Evolutionary conservation across 352 stramenopile species (phyloP).

Genomic region (Phytopythium ostracodes): DNA sequence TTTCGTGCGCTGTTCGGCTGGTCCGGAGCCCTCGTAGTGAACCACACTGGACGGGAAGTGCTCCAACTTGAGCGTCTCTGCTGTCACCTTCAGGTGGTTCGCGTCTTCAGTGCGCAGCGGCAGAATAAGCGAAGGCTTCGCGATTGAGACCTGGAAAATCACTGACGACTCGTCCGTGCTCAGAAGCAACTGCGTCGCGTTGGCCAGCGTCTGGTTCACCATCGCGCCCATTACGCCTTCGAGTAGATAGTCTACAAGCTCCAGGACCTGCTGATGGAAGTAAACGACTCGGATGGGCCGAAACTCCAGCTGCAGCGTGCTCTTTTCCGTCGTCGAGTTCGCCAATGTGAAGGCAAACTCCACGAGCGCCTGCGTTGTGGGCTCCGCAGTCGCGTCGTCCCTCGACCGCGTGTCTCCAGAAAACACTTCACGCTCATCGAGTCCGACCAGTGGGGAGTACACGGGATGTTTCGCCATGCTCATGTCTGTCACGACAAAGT

Average conservation of each 20-base stretch:
- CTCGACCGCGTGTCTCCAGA: not conserved
- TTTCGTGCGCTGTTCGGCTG: slow-evolving; percentile 26
- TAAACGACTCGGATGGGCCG: slow-evolving; percentile 74
- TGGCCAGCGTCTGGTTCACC: slow-evolving; percentile 64
- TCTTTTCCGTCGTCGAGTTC: slow-evolving; percentile 25
- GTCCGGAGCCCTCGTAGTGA: slow-evolving; percentile 29
- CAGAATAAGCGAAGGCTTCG: slow-evolving; percentile 64
- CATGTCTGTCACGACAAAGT: slow-evolving; percentile 72
- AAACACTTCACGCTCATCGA: slow-evolving; percentile 33
- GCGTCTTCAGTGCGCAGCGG: slow-evolving; percentile 49
- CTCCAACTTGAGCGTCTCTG: slow-evolving; percentile 43
- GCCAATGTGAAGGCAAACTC: slow-evolving; percentile 28
- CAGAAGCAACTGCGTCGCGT: slow-evolving; percentile 67
- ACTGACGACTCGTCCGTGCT: slow-evolving; percentile 56
- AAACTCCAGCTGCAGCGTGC: slow-evolving; percentile 44
- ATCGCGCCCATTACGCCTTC: slow-evolving; percentile 75
- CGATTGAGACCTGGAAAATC: slow-evolving; percentile 43
- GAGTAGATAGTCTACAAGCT: slow-evolving; percentile 79
- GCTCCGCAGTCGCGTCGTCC: not conserved
- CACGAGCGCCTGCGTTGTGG: slow-evolving; percentile 16
- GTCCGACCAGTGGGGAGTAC: slow-evolving; percentile 62
- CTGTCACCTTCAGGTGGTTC: slow-evolving; percentile 56
- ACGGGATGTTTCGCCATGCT: slow-evolving; percentile 62
- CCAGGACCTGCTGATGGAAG: slow-evolving; percentile 82
- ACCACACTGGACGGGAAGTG: slow-evolving; percentile 63